Evolutionary conservation across 352 stramenopile species (phyloP), one percentile per base, ranked within the genome.

Genomic region (Globisporangium takayamanum): DNA sequence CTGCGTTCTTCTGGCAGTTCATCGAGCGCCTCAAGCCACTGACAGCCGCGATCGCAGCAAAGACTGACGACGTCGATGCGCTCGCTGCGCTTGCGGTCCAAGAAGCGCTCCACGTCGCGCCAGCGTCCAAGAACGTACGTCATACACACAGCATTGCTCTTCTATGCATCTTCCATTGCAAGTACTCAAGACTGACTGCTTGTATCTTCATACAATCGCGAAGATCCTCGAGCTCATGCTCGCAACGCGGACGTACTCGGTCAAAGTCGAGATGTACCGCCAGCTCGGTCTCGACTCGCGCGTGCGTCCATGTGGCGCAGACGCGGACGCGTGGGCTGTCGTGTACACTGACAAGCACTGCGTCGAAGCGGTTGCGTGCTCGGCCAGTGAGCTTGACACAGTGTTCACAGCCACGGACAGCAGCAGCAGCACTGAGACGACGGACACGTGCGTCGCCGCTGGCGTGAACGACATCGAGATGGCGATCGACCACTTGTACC

Each of bases 211-310:
- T 63, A 14, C 65, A 25, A 15, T 6, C 51, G 7, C 67, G 14
- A 68, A 92, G 83, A 88, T 92, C 49, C 65, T 92, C 54, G 81
- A 92, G 58, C 58, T 92, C 49, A 88, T 81, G 66, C 67, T 94
- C 20, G 69, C 79, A 11, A 94, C 83, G 18, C 80, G 84, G 6
- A 82, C 72, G 28, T 89, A 94, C 56, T 91, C 84, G 11, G 75
- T 85, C 11, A 87, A 89, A 55, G 74, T 94, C 16, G 84, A 94
- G 57, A 87, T 90, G 77, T 88, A 92, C 53, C 80, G 80, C 4
- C 84, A 94, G 69, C 73, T 94, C 28, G 84, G 67, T 1, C 61
- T 92, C 65, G 84, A 94, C 60, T 94, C 84, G 20, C 63, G 70
- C 8, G 65, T 76, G 41, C 82, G 82, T 28, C 60, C 69, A 7